These are phyloP conservation scores for Termitomyces sp. DNA, from an alignment of 1,284 basidiomycete species.

Conservation along the genomic window DNA sequence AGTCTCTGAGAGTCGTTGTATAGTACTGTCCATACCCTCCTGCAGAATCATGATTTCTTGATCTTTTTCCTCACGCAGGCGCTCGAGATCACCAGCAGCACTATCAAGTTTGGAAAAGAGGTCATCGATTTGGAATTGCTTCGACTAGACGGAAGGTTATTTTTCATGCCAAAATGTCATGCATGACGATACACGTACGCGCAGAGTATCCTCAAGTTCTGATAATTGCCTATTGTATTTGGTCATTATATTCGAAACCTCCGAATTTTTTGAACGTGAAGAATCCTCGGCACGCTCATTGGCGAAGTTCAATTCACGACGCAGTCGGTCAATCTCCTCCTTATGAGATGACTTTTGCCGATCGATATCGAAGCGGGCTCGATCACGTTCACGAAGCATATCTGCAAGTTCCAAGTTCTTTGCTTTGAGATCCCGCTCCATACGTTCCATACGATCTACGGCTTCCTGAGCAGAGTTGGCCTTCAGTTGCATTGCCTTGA, in stretches of 20 bases:
- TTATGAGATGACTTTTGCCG: conserved; percentile 91
- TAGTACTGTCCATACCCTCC: conserved; percentile 93
- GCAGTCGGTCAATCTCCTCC: conserved; percentile 91
- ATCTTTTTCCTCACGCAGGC: conserved; percentile 91
- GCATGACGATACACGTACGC: conserved; percentile 46
- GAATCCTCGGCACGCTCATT: conserved; percentile 97
- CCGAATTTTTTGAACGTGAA: conserved; percentile 86
- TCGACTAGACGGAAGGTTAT: conserved; percentile 48
- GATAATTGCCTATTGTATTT: conserved; percentile 97
- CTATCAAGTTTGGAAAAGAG: conserved; percentile 77
- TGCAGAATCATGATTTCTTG: conserved; percentile 94
- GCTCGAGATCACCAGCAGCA: conserved; percentile 72
- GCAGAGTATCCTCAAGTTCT: conserved; percentile 91
- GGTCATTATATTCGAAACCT: conserved; percentile 82
- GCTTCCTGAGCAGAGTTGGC: conserved; percentile 98
- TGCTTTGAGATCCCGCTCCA: conserved; percentile 97
- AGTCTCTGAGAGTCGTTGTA: conserved; percentile 84
- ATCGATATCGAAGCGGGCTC: conserved; percentile 96
- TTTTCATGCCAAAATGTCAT: conserved; percentile 5
- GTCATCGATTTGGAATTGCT: conserved; percentile 94
- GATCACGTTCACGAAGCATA: conserved; percentile 97
- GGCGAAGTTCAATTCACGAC: conserved; percentile 93
- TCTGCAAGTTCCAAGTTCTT: conserved; percentile 99
- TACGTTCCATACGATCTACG: conserved; percentile 98
- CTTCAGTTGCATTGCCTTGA: conserved; percentile 97